Evolutionary conservation across 805 yeast species (phyloP).

Genomic region (Sugiyamaella mastotermitis): DNA sequence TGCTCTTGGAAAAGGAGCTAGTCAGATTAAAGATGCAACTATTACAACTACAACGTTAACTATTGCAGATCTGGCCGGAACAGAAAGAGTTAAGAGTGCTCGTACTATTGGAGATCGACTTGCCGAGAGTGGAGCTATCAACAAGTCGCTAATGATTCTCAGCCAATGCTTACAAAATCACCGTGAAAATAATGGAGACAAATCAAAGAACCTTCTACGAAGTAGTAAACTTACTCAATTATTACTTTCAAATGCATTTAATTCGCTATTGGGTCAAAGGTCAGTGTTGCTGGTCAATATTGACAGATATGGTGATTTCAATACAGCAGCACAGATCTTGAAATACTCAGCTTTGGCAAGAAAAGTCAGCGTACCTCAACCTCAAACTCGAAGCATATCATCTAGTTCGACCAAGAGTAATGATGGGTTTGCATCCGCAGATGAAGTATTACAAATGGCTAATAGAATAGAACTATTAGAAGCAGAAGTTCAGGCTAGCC

Average conservation of each 20-base stretch:
- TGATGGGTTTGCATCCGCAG: too few species aligned
- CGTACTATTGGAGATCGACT: constrained; percentile 40
- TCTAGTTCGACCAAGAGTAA: constrained; percentile 1
- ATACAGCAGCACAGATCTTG: constrained; percentile 28
- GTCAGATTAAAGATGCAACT: too few species aligned
- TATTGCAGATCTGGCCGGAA: constrained; percentile 48
- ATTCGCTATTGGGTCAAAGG: constrained; percentile 24
- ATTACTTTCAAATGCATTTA: constrained; percentile 40
- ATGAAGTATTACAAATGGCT: too few species aligned
- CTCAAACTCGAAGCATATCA: constrained; percentile 13
- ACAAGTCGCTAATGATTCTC: constrained; percentile 43
- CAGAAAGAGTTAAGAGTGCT: constrained; percentile 44
- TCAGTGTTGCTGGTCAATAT: constrained; percentile 35
- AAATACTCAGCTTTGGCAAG: constrained; percentile 28
- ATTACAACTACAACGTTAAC: constrained; percentile 35
- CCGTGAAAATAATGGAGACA: constrained; percentile 23
- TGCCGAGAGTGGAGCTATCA: constrained; percentile 44
- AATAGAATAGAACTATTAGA: too few species aligned
- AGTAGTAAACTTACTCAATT: constrained; percentile 45
- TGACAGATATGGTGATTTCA: constrained; percentile 37
- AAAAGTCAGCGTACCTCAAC: constrained; percentile 19
- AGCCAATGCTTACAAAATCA: constrained; percentile 44
- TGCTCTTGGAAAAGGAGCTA: neutral
- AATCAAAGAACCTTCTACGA: constrained; percentile 39
- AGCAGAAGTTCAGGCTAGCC: too few species aligned